These are phyloP conservation scores for Prunus salicina DNA, from an alignment of 306 rosid genomes.

Conservation along the genomic window DNA sequence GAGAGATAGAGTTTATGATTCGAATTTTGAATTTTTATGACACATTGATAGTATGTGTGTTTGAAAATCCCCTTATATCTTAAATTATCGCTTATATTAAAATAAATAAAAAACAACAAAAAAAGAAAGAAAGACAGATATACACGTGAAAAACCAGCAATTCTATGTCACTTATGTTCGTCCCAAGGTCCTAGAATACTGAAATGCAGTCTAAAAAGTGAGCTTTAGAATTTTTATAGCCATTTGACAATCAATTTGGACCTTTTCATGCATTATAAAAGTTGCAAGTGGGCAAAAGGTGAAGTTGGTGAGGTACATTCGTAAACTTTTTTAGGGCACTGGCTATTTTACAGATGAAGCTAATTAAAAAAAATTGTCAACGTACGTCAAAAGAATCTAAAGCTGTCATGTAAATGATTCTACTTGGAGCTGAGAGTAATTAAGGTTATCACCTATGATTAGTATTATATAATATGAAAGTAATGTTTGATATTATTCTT, in stretches of 20 bases:
- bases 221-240: background rate
- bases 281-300: background rate
- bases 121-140: no score
- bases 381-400: conserved; percentile 14
- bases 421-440: background rate
- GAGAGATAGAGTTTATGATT: no score
- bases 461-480: background rate
- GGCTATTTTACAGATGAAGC: background rate
- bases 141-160: no score
- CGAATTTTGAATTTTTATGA: no score
- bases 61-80: no score
- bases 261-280: background rate
- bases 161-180: no score
- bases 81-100: no score
- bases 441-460: background rate
- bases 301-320: background rate
- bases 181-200: no score
- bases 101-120: no score
- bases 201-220: no score
- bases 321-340: background rate
- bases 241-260: background rate
- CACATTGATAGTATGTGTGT: no score
- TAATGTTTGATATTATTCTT: background rate
- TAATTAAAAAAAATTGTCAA: background rate
- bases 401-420: conserved; percentile 2